Evolutionary conservation across 257 asterid genomes (phyloP), one percentile per base, ranked within the genome.

Genomic region (Scutellaria galericulata): DNA sequence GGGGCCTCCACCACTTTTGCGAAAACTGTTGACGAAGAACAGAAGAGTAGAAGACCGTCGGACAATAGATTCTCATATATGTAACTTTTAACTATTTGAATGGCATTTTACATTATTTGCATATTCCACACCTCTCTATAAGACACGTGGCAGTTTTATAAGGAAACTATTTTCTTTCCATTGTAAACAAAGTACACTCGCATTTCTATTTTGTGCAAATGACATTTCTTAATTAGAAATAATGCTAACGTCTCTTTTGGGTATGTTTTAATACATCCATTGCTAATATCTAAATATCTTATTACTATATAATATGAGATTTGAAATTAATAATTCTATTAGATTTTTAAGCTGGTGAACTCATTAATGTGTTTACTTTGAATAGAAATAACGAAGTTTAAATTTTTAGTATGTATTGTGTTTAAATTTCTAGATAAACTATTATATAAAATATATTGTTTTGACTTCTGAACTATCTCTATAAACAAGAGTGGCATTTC

Each of bases 41-140:
- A 13, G 35, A 11, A 35, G n/a, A 51, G 39, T 14, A 59, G 40
- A 44, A 53, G 76, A 79, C 40, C 70, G 59, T 59, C 37, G 0
- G 37, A 31, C 37, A 31, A 6, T 61, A 58, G 83, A 77, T 77
- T 77, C 83, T 75, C 59, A 14, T 14, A 59, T 41, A 31, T 24
- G 2, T 31, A 18, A 18, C 18, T 18, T 61, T 61, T 22, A 37
- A 7, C 11, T 6, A 60, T 74, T 59, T 60, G 48, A 74, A 79
- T 45, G 57, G 77, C 72, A 40, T 71, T 42, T 71, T 51, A 45
- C 12, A 22, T 20, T 12, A 31, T 53, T 37, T 51, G 70, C 71
- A 27, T 22, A 22, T 54, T 68, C 78, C 59, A 55, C 62, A 6
- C 35, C 61, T 12, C 20, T 27, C 12, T 1, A 5, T 63, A 14